Evolutionary conservation across 345 rosid species (phyloP).

Genomic region (Euphorbia pulcherrima): DNA sequence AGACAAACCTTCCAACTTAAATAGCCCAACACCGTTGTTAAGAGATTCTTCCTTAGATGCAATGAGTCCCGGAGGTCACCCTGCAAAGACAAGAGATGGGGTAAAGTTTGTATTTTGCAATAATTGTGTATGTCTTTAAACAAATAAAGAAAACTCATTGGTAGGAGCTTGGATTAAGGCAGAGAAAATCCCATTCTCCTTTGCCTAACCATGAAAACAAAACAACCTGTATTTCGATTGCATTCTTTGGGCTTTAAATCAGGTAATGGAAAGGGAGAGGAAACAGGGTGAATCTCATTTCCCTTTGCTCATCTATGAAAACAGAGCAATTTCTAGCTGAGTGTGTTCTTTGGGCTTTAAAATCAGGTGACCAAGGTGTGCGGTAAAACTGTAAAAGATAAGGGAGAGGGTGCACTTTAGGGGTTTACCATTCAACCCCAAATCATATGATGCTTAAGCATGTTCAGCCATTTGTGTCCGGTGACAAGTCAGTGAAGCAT

Average conservation of each 20-base stretch:
- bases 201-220: neutral
- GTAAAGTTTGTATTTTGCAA: neutral
- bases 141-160: neutral
- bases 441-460: neutral
- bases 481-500: slow-evolving; percentile 7
- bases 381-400: neutral
- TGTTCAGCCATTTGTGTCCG: slow-evolving; percentile 4
- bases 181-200: neutral
- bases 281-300: neutral
- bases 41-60: slow-evolving; percentile 70
- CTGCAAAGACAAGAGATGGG: slow-evolving; percentile 37
- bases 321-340: neutral
- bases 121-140: neutral
- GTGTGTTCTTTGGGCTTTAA: neutral
- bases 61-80: slow-evolving; percentile 70
- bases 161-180: neutral
- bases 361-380: neutral
- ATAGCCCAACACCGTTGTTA: slow-evolving; percentile 52
- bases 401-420: neutral
- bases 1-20: slow-evolving; percentile 64
- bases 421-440: neutral
- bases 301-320: neutral
- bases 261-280: neutral
- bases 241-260: neutral
- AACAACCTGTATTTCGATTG: neutral